Evolutionary conservation across 345 rosid species (phyloP), one percentile per base, ranked within the genome.

Genomic region (Atalantia buxifolia): DNA sequence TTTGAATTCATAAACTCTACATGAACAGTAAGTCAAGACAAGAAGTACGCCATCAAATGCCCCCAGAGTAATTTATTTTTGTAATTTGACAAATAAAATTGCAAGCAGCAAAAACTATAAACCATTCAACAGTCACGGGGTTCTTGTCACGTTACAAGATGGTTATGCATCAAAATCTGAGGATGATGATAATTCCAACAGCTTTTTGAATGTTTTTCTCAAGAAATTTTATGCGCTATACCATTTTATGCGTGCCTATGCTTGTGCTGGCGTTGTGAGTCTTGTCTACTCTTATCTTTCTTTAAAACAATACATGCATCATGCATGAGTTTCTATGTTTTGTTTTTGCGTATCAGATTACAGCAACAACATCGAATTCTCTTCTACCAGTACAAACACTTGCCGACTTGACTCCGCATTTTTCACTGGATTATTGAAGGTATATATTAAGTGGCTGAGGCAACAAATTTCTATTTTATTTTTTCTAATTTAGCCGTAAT

Each of bases 171-270:
- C 66, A 62, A 62, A 62, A 62, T 27, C 35, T 13, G 33, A 62
- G 35, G 66, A 9, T 2, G 66, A 28, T 16, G 66, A 27, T n/a
- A 27, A 62, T 10, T n/a, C 18, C 1, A 62, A 2, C 4, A 27
- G 33, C 66, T 27, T 14, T 28, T 21, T 2, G 66, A 25, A 10
- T 62, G 35, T 62, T 62, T 13, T 62, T 27, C 30, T 27, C 19
- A 25, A 27, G 18, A 27, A 71, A 1, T 21, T 83, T 3, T 19
- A 68, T 61, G 71, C 74, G 2, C 48, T 83, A 14, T 76, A 53
- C 76, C 63, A n/a, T 14, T 83, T 83, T 63, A 72, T 80, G n/a
- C 83, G 85, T 45, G 83, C 85, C 13, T 80, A 83, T 22, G 79
- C 83, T 7, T 62, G 77, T 4, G 72, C 76, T 62, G 83, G 85